A percentile compares a stretch with the other conserved stretches of the same genome.
These are phyloP conservation scores for Petunia secreta DNA, from an alignment of 257 asterid species.

Conservation along the genomic window DNA sequence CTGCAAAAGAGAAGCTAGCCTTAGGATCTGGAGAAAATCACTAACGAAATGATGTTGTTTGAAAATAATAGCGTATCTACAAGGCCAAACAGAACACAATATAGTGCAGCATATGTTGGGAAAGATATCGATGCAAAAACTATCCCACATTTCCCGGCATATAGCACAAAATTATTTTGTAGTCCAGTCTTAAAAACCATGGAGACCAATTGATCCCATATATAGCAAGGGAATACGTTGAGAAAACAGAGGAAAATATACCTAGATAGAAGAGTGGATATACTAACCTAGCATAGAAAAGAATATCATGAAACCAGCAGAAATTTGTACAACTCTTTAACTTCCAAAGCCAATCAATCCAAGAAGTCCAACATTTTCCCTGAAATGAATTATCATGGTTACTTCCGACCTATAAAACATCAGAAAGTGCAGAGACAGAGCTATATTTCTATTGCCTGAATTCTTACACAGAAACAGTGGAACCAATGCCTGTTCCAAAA, in stretches of 20 bases:
- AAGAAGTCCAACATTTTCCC: constrained; percentile 97
- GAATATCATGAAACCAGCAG: constrained; percentile 98
- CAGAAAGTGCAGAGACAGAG: not conserved
- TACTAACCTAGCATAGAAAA: constrained; percentile 82
- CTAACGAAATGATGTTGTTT: not conserved
- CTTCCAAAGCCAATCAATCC: constrained; percentile 99
- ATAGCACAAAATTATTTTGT: not conserved
- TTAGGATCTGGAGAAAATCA: not conserved
- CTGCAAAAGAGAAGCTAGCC: constrained; percentile 44
- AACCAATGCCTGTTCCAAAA: constrained; percentile 88
- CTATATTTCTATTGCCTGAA: constrained; percentile 13
- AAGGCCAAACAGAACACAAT: constrained; percentile 93
- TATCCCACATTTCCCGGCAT: constrained; percentile 95
- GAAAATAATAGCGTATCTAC: constrained; percentile 64
- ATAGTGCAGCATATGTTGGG: constrained; percentile 84
- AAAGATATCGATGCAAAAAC: constrained; percentile 97
- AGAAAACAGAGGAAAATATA: not conserved
- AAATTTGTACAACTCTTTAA: constrained; percentile 93
- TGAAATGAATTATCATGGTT: constrained; percentile 40
- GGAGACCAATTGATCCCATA: too few species aligned
- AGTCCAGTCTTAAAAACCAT: too few species aligned
- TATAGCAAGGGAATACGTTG: not conserved
- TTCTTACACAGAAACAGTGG: constrained; percentile 95
- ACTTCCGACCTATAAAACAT: constrained; percentile 43
- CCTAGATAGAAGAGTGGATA: not conserved